Evolutionary conservation across 768 basidiomycete species (phyloP).

Genomic region (Mycena vitilis): DNA sequence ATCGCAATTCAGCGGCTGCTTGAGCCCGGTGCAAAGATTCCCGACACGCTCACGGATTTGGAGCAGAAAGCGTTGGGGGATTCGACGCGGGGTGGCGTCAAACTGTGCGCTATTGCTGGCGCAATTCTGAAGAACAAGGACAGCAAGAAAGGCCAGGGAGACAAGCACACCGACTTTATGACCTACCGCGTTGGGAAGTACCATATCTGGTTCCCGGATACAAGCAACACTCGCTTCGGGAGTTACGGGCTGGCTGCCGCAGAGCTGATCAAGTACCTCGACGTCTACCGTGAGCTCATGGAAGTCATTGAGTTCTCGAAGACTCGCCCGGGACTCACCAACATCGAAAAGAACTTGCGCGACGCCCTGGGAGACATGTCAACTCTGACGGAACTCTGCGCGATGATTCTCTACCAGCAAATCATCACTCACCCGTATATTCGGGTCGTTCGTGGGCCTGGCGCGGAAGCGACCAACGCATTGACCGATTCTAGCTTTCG

Average conservation of each 20-base stretch:
- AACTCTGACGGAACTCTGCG: slow-evolving; percentile 1
- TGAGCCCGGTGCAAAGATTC: background rate
- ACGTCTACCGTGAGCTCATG: background rate
- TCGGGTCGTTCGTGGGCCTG: slow-evolving; percentile 1
- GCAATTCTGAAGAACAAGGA: slow-evolving; percentile 10
- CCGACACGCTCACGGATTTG: slow-evolving; percentile 5
- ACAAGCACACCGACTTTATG: slow-evolving; percentile 2
- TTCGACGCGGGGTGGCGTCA: slow-evolving; percentile 36
- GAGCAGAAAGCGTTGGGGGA: slow-evolving; percentile 18
- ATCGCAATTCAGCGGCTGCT: slow-evolving; percentile 1
- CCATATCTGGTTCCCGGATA: slow-evolving; percentile 5
- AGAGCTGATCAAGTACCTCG: background rate
- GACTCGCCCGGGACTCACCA: background rate
- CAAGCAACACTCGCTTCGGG: background rate
- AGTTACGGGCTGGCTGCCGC: background rate
- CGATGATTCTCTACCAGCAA: background rate
- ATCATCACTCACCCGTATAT: background rate
- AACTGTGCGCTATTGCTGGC: slow-evolving; percentile 26
- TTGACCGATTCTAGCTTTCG: too few relatives aligned
- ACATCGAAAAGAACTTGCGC: background rate
- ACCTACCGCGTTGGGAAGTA: slow-evolving; percentile 8
- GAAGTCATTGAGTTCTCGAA: background rate
- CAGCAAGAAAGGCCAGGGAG: slow-evolving; percentile 10
- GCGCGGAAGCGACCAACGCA: slow-evolving; percentile 1
- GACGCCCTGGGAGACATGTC: background rate